Base-by-base conservation (phyloP, 257 asterid species). In the Galeopsis tetrahit region DNA sequence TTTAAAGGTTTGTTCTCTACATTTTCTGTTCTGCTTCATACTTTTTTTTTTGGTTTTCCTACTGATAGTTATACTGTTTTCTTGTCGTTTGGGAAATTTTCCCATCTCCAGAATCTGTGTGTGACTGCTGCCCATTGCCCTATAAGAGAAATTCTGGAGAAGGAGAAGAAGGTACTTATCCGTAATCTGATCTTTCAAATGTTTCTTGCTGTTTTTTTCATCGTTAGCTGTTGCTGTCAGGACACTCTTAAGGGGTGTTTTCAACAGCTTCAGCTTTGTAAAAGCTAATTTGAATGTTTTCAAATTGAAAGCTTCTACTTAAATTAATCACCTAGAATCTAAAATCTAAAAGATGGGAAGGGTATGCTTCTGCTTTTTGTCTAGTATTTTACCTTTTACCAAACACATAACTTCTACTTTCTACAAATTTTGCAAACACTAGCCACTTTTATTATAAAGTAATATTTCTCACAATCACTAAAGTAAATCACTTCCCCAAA, bases 101-200 rank as follows among this genome's bases (percentile, higher is more conserved):
- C 42, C 11, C 58, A 51, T 77, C 71, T 79, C 75, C 87, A 87
- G 93, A 87, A 87, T 79, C 85, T 87, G 11, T 83, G 93, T 34
- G 87, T 83, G 75, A 82, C 90, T 73, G 93, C 93, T 68, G 93
- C 93, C 40, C 90, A 87, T 82, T 81, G 90, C 72, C 90, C 93
- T 51, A 87, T 87, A 73, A 83, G 93, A 78, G 93, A 87, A 70
- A 83, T 87, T 82, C 75, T 87, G 81, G 88, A 82, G 75, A 77
- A 80, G 80, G 93, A 87, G 75, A 83, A 82, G 77, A 81, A 83
- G 93, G 90, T 87, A 70, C 15, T 3, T 2, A 34, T 61, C 4
- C 9, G 65, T 39, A 17, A n/a, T 44, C 42, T 8, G 42, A 21
- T 14, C 43, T 32, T 46, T 32, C 15, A 13, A 49, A n/a, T 49